phyloP scores from a whole-genome alignment of 208 protist genomes.

The Naegleria fowleri region DNA sequence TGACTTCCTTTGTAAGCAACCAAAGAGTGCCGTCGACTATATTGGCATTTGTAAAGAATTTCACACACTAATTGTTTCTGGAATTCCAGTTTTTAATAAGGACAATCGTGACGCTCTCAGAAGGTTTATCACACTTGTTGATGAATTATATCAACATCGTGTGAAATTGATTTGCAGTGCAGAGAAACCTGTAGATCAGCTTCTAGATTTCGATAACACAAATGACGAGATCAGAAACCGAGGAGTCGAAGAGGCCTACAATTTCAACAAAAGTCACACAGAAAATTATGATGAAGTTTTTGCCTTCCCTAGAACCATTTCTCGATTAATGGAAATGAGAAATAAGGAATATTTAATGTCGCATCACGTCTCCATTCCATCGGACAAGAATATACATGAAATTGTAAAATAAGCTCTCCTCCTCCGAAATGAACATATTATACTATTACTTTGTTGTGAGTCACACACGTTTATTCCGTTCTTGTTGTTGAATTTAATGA shows the following conservation, averaged over 20 bases:
- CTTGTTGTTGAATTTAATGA: no score
- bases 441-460: no score
- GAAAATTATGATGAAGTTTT: slow-evolving; percentile 52
- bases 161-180: slow-evolving; percentile 47
- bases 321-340: slow-evolving; percentile 56
- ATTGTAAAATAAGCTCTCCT: neutral
- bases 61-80: slow-evolving; percentile 51
- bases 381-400: neutral
- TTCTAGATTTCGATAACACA: slow-evolving; percentile 33
- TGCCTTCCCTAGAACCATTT: slow-evolving; percentile 50
- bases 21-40: slow-evolving; percentile 51
- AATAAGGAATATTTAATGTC: slow-evolving; percentile 46
- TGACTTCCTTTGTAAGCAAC: slow-evolving; percentile 46
- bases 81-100: slow-evolving; percentile 49
- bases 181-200: slow-evolving; percentile 20
- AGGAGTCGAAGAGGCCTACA: neutral
- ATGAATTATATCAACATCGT: slow-evolving; percentile 59
- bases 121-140: slow-evolving; percentile 58
- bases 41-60: slow-evolving; percentile 50
- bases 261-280: neutral
- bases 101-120: slow-evolving; percentile 44
- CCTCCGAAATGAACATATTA: no score
- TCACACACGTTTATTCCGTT: no score
- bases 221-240: neutral
- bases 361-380: neutral